A percentile compares a stretch with the other conserved stretches of the same genome.
These are phyloP conservation scores for Paraleonurus japonicus DNA, from an alignment of 257 asterid genomes.

Conservation along the genomic window DNA sequence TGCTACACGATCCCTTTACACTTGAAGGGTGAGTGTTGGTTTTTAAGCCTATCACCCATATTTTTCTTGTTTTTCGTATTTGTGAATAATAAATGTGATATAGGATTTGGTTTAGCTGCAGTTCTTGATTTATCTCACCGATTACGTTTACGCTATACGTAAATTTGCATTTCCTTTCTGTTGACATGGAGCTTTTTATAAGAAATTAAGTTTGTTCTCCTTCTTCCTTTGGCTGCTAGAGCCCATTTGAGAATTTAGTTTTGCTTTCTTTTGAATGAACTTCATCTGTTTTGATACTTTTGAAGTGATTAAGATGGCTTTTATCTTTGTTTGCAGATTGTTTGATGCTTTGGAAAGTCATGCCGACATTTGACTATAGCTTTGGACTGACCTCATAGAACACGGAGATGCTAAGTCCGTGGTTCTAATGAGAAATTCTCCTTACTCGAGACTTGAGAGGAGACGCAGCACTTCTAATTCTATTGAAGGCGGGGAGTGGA, in stretches of 20 bases:
- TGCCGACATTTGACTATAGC: constrained; percentile 81
- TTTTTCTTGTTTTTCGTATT: neutral
- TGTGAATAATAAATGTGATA: neutral
- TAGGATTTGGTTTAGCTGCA: constrained; percentile 1
- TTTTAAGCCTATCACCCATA: too few species aligned
- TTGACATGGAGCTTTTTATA: constrained; percentile 12
- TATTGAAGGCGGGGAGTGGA: constrained; percentile 26
- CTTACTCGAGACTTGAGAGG: constrained; percentile 44
- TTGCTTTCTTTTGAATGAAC: constrained; percentile 4
- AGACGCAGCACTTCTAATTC: constrained; percentile 41
- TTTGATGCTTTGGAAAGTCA: constrained; percentile 53
- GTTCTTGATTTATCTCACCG: neutral
- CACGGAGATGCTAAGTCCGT: constrained; percentile 53
- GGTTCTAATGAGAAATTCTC: constrained; percentile 32
- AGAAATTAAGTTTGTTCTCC: neutral
- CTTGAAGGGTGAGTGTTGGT: too few species aligned
- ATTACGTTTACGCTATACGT: neutral
- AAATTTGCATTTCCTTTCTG: neutral
- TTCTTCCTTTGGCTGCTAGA: neutral
- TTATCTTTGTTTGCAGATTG: constrained; percentile 38
- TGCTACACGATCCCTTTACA: too few species aligned
- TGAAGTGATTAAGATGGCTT: constrained; percentile 6
- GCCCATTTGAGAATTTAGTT: constrained; percentile 6
- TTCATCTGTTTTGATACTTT: neutral
- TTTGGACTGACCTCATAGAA: constrained; percentile 76